Percentiles rank a stretch among this genome's conserved stretches.
Conservation (phyloP, 148 eudicot genomes). For the Rhododendron griersonianum region DNA sequence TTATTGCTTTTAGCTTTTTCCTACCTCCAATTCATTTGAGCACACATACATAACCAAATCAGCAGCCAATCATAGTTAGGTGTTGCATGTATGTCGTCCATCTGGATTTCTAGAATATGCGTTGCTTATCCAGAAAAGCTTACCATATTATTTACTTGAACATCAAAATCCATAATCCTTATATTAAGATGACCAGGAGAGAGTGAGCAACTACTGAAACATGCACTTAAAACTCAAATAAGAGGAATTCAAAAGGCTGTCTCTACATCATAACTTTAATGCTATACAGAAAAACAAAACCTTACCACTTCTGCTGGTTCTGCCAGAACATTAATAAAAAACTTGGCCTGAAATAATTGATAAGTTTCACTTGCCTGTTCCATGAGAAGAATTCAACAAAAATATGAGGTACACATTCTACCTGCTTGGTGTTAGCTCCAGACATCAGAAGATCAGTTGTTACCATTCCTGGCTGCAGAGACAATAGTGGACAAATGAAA, state of each 20-base stretch:
- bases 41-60: not conserved
- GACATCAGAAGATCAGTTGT: conserved; percentile 98
- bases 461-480: conserved; percentile 93
- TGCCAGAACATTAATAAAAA: conserved; percentile 94
- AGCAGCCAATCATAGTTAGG: not conserved
- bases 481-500: not conserved
- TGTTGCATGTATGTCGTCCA: not conserved
- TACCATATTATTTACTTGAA: not conserved
- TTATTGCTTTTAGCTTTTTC: not conserved
- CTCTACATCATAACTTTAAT: not conserved
- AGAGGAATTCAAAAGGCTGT: not conserved
- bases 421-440: conserved; percentile 96
- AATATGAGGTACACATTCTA: conserved; percentile 1
- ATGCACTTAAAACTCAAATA: not conserved
- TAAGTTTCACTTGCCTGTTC: not conserved
- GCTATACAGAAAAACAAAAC: conserved; percentile 8
- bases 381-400: not conserved
- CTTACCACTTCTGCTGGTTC: conserved; percentile 95
- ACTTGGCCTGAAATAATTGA: conserved; percentile 73
- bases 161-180: not conserved
- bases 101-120: not conserved
- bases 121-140: not conserved
- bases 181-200: not conserved
- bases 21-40: not conserved
- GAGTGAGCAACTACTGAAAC: not conserved